Conservation (phyloP, 2,329 filamentous ascomycete species). For the Alternaria arborescens region DNA sequence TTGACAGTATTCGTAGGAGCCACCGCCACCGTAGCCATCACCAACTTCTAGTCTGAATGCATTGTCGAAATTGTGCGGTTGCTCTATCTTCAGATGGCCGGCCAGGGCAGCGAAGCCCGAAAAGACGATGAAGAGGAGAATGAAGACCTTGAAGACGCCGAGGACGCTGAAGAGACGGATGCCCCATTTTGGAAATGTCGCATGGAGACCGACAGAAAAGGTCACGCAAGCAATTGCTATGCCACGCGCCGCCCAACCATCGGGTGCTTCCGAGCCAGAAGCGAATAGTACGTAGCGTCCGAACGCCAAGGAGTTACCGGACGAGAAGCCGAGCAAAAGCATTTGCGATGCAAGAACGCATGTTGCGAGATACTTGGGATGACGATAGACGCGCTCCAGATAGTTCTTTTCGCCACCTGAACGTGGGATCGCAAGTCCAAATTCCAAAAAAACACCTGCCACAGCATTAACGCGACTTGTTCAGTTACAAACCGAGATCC, state of each 20-base stretch:
- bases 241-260: slow-evolving; percentile 66
- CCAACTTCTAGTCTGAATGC: slow-evolving; percentile 60
- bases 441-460: slow-evolving; percentile 65
- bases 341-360: slow-evolving; percentile 69
- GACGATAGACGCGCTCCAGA: slow-evolving; percentile 68
- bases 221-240: slow-evolving; percentile 59
- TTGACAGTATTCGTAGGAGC: slow-evolving; percentile 59
- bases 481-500: too few relatives aligned
- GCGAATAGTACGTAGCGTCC: slow-evolving; percentile 67
- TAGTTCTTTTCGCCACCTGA: slow-evolving; percentile 74
- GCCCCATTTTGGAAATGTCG: slow-evolving; percentile 64
- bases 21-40: slow-evolving; percentile 46
- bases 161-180: slow-evolving; percentile 67
- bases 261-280: slow-evolving; percentile 56
- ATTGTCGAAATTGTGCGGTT: slow-evolving; percentile 66
- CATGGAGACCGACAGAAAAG: slow-evolving; percentile 64
- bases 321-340: slow-evolving; percentile 68
- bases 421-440: slow-evolving; percentile 68
- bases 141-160: slow-evolving; percentile 67
- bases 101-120: slow-evolving; percentile 57
- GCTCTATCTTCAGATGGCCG: slow-evolving; percentile 47
- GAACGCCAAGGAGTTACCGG: slow-evolving; percentile 66
- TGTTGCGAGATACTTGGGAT: slow-evolving; percentile 66
- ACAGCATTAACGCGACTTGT: too few relatives aligned
- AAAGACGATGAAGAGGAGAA: slow-evolving; percentile 69